Base-by-base conservation (phyloP, 106 monocot species). In the Agapanthus africanus region DNA sequence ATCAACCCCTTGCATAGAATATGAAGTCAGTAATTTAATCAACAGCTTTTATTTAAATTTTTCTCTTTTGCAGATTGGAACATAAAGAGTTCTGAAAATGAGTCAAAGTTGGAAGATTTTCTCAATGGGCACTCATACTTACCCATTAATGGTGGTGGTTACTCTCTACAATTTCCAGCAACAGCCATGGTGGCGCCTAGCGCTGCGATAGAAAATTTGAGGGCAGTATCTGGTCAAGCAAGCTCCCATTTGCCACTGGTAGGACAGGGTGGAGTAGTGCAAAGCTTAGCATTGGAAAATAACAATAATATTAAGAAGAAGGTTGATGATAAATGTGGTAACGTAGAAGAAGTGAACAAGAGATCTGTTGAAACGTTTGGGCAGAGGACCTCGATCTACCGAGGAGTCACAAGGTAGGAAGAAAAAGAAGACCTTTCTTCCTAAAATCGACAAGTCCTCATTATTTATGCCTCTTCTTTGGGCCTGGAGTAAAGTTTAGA, bases 331-430 rank as follows among this genome's bases (percentile, higher is more conserved):
- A 35, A 63, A 0, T 41, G 65, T 16, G 36, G 66, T 40, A 74
- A n/a, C 1, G 40, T 79, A 0, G 88, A 82, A 47, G 67, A 74
- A 1, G 82, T 61, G 51, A 70, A 67, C 9, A 83, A 79, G 78
- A 91, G 88, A 65, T 86, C 95, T 0, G 78, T 97, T n/a, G 88
- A 97, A 37, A 91, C 95, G 10, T 91, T 97, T 64, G 95, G 95
- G 57, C 95, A 97, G 65, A 81, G 95, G 34, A 97, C 95, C 19
- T 97, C 95, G 25, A 88, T 97, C 57, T 97, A 97, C 36, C 69
- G 95, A 1, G 95, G 95, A 21, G 95, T 97, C 9, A 97, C 95
- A 40, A 91, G 91, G 95, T 95, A 68, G 42, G 54, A 25, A 40
- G n/a, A n/a, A n/a, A n/a, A n/a, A n/a, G n/a, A n/a, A n/a, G n/a